These are phyloP conservation scores for Golubevia pallescens DNA, from an alignment of 1,284 basidiomycete species.

Conservation along the genomic window DNA sequence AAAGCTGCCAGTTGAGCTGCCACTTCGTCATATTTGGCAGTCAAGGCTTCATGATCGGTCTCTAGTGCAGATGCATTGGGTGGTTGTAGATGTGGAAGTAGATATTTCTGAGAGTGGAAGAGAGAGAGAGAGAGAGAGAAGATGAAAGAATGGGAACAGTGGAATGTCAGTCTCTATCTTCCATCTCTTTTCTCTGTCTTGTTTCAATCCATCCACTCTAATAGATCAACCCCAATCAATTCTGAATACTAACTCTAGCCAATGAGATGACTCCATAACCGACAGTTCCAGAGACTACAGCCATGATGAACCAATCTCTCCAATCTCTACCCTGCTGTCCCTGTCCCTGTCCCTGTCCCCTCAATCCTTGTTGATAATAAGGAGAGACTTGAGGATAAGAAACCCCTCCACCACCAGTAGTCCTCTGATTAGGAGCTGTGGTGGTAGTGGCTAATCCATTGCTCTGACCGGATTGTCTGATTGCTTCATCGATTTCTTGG, in stretches of 20 bases:
- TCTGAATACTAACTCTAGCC: slow-evolving; percentile 72
- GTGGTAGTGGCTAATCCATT: slow-evolving; percentile 67
- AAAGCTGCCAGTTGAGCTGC: slow-evolving; percentile 76
- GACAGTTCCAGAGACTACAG: slow-evolving; percentile 85
- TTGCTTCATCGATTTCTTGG: slow-evolving; percentile 84
- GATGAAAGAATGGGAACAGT: neutral
- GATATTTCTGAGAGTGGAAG: slow-evolving; percentile 75
- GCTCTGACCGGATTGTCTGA: slow-evolving; percentile 67
- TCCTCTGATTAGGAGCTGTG: slow-evolving; percentile 10
- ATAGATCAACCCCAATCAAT: neutral
- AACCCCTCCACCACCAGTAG: neutral
- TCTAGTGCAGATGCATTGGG: slow-evolving; percentile 88
- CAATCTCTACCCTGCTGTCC: slow-evolving; percentile 42
- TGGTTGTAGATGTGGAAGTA: slow-evolving; percentile 88
- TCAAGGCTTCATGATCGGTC: slow-evolving; percentile 81
- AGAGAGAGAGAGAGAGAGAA: neutral
- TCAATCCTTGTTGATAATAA: neutral
- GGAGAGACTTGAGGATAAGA: slow-evolving; percentile 11
- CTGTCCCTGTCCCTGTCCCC: neutral
- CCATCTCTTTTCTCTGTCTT: no score
- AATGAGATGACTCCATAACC: slow-evolving; percentile 86
- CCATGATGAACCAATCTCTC: slow-evolving; percentile 73
- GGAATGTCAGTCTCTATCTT: neutral
- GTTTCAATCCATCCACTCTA: neutral
- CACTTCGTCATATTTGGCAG: slow-evolving; percentile 91